Conservation (phyloP, 2,329 filamentous ascomycete genomes). For the Diaporthe sp. region DNA sequence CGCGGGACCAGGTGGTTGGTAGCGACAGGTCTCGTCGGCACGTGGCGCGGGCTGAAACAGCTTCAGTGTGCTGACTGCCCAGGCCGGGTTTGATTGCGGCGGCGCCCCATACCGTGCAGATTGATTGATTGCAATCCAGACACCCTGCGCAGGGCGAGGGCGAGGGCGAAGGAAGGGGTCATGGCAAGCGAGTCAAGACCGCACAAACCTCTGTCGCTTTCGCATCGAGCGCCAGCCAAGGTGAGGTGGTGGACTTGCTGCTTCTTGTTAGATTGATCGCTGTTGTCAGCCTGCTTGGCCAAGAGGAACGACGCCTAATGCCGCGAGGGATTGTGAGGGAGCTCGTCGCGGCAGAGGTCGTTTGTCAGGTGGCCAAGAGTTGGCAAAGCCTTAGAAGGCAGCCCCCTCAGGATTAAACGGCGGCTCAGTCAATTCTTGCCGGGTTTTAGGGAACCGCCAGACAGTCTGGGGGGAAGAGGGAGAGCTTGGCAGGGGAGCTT, state of each 20-base stretch:
- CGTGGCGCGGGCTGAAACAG: constrained; percentile 20
- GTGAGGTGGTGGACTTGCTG: background rate
- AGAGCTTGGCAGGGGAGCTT: constrained; percentile 11
- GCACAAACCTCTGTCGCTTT: background rate
- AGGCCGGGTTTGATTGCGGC: too few relatives aligned
- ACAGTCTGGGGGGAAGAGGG: background rate
- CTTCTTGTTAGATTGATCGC: background rate
- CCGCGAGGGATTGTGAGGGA: background rate
- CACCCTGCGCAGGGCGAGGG: too few relatives aligned
- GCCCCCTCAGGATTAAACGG: background rate
- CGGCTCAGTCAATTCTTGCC: background rate
- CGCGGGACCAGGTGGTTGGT: background rate
- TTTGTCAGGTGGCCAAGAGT: background rate
- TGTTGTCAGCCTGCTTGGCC: background rate
- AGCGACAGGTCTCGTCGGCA: constrained; percentile 17
- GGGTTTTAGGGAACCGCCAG: constrained; percentile 1
- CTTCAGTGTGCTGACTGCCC: background rate
- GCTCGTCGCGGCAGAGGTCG: background rate
- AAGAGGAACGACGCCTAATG: background rate
- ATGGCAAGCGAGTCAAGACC: too few relatives aligned
- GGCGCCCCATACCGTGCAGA: too few relatives aligned
- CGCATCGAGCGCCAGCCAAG: background rate
- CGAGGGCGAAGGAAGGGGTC: too few relatives aligned
- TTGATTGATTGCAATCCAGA: too few relatives aligned
- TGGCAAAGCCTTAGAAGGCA: background rate